Evolutionary conservation across 2,329 filamentous ascomycete genomes (phyloP).

Genomic region (Gaeumannomyces sp.): DNA sequence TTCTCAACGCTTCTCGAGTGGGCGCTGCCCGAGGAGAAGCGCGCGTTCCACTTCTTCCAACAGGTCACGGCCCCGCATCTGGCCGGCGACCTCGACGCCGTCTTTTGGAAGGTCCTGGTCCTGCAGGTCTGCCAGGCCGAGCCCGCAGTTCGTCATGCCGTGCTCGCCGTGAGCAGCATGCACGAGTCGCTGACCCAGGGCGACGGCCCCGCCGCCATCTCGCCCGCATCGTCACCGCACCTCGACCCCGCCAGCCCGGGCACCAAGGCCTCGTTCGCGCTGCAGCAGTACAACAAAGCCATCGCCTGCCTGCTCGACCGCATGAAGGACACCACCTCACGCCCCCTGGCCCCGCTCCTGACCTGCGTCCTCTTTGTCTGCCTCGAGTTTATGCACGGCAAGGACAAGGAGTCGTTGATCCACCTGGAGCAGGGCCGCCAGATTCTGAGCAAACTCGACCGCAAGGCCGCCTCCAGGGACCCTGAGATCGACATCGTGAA

Average conservation of each 20-base stretch:
- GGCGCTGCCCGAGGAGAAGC: slow-evolving; percentile 25
- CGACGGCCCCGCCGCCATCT: background rate
- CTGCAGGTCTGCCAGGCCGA: slow-evolving; percentile 23
- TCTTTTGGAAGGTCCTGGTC: slow-evolving; percentile 25
- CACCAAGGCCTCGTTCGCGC: slow-evolving; percentile 12
- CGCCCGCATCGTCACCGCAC: background rate
- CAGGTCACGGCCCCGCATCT: slow-evolving; percentile 33
- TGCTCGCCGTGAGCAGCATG: slow-evolving; percentile 25
- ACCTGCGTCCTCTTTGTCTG: slow-evolving; percentile 31
- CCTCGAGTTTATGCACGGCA: slow-evolving; percentile 47
- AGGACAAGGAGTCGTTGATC: slow-evolving; percentile 38
- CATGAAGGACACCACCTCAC: slow-evolving; percentile 8
- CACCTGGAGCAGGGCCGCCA: slow-evolving; percentile 38
- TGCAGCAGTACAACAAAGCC: slow-evolving; percentile 17
- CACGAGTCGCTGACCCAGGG: slow-evolving; percentile 18
- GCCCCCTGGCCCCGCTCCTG: slow-evolving; percentile 12
- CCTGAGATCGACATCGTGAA: slow-evolving; percentile 32
- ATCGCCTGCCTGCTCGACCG: slow-evolving; percentile 13
- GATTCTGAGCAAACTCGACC: slow-evolving; percentile 30
- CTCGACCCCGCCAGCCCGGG: slow-evolving; percentile 1
- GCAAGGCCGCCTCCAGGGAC: slow-evolving; percentile 18
- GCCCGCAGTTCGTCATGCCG: slow-evolving; percentile 23
- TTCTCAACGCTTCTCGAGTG: slow-evolving; percentile 21
- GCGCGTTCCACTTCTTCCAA: slow-evolving; percentile 34
- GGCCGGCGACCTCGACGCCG: slow-evolving; percentile 34